phyloP scores from a whole-genome alignment of 768 basidiomycete species.

The Punctularia strigosozonata region DNA sequence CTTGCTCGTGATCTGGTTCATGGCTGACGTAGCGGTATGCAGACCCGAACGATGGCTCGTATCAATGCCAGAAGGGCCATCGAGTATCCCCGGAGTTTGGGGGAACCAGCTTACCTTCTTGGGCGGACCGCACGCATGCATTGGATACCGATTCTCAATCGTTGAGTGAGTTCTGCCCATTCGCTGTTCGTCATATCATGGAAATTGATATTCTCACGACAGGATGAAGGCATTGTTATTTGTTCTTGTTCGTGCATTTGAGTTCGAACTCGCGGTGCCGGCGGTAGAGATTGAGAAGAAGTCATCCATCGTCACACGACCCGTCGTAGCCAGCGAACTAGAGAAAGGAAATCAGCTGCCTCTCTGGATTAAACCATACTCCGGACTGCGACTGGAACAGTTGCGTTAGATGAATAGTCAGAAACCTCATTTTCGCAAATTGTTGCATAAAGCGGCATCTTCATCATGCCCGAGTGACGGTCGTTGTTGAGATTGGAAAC shows the following conservation, averaged over 20 bases:
- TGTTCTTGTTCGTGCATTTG: slow-evolving; percentile 36
- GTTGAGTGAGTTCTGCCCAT: slow-evolving; percentile 1
- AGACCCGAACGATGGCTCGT: slow-evolving; percentile 18
- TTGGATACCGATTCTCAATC: slow-evolving; percentile 16
- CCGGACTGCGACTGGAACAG: no score
- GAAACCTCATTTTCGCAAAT: no score
- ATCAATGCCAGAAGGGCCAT: slow-evolving; percentile 5
- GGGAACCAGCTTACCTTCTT: slow-evolving; percentile 15
- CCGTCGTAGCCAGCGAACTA: slow-evolving; percentile 28
- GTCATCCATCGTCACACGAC: slow-evolving; percentile 27
- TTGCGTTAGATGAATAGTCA: no score
- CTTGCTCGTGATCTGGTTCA: neutral
- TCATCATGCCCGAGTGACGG: no score
- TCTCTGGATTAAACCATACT: slow-evolving; percentile 14
- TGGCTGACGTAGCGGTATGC: neutral
- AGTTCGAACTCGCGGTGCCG: slow-evolving; percentile 42
- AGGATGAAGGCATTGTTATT: slow-evolving; percentile 32
- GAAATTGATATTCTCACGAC: neutral
- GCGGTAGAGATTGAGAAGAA: slow-evolving; percentile 23
- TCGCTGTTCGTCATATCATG: neutral
- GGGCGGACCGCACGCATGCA: slow-evolving; percentile 16
- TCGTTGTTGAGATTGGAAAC: no score
- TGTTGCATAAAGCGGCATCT: no score
- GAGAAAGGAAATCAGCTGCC: slow-evolving; percentile 32
- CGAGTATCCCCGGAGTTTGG: slow-evolving; percentile 13